Base-by-base conservation (phyloP, 2,329 filamentous ascomycete species). In the Rasamsonia emersonii region DNA sequence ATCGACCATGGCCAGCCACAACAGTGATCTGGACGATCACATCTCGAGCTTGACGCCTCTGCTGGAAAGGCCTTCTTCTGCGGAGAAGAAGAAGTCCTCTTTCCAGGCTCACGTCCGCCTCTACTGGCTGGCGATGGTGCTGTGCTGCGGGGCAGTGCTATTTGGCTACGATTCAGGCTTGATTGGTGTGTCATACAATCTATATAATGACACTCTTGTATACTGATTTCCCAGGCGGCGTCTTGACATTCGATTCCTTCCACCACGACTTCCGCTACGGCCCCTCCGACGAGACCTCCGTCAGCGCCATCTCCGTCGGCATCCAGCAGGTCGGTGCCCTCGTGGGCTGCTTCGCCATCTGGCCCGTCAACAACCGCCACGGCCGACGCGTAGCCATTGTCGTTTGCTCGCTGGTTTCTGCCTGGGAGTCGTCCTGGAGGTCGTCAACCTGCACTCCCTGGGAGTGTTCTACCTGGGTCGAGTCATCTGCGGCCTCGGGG, bases 321-420 rank as follows among this genome's bases (percentile, higher is more conserved):
- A 62, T 71, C 11, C 67, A 71, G 32, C 67, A 71, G 38, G 62
- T 68, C 6, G 69, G 68, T 15, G 67, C 68, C 19, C 67, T 74
- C 37, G 61, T 68, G 17, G 68, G 68, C 14, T 69, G 67, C 37
- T 64, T 72, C 32, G 42, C 59, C 17, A 61, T 70, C 30, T 69
- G 65, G 53, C 66, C 67, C 0, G 32, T 71, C 7, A 68, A 64
- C 4, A 62, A 68, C 32, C 49, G 50, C 14, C 55, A 58, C 28
- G 70, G 69, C 9, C 59, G 70, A 10, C 59, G 60, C 18, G 52
- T 49, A 32, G 59, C 62, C 8, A 60, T 72, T 36, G 58, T 67
- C 26, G 45, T 62, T 13, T 63, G 61, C 26, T 67, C 66, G 7
- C 38, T 58, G 4, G 40, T 70, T 73, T 71, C 50, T 64, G 61